Conservation (phyloP, 139 green algal species). For the Chlamydomonas sp. region DNA sequence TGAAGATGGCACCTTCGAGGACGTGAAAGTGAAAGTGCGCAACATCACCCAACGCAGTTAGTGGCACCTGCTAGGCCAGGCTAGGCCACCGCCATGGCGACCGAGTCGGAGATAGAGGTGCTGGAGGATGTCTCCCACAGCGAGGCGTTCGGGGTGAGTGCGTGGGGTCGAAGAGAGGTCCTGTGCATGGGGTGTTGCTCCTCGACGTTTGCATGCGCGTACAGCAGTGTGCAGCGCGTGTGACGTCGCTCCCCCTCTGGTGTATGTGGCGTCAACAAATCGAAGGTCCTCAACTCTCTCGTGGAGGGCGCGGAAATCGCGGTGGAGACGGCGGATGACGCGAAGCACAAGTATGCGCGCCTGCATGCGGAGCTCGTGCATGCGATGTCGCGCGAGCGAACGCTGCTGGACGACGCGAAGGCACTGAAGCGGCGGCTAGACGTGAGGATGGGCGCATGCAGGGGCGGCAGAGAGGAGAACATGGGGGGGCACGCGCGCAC, state of each 20-base stretch:
- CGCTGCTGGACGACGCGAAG: conserved; percentile 37
- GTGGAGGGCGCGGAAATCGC: conserved; percentile 24
- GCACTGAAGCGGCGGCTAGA: conserved; percentile 42
- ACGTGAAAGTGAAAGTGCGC: not conserved
- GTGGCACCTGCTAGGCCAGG: not conserved
- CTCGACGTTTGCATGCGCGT: not conserved
- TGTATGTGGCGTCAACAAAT: not conserved
- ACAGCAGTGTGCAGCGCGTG: not conserved
- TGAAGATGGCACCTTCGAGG: not conserved
- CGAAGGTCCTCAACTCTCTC: conserved; percentile 20
- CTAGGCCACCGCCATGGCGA: not conserved
- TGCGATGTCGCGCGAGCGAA: conserved; percentile 43
- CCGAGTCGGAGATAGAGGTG: conserved; percentile 9
- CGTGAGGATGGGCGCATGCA: conserved; percentile 22
- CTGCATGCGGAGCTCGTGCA: conserved; percentile 38
- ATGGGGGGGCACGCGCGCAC: not conserved
- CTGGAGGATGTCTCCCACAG: conserved; percentile 33
- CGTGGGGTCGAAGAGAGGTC: no score
- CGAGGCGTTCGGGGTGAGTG: conserved; percentile 31
- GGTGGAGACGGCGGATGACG: conserved; percentile 20
- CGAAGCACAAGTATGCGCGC: conserved; percentile 30
- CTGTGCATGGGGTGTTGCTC: no score
- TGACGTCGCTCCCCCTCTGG: not conserved
- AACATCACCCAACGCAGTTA: not conserved
- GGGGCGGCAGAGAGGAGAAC: not conserved